phyloP scores from a whole-genome alignment of 2,329 filamentous ascomycete genomes.

The Talaromyces sp. region DNA sequence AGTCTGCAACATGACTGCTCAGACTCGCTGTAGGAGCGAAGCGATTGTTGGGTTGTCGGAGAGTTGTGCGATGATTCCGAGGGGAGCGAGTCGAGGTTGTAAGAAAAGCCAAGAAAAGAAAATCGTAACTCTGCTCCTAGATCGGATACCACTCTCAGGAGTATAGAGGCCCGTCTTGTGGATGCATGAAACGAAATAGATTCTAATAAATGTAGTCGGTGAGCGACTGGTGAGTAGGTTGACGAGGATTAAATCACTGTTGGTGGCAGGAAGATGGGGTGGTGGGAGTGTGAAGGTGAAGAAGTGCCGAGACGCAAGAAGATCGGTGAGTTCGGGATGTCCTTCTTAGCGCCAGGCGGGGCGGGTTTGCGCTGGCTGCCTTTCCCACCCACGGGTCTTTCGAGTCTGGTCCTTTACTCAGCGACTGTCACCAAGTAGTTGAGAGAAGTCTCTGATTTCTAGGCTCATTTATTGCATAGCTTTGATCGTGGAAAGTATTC shows the following conservation, averaged over 20 bases:
- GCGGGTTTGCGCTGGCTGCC: conserved; percentile 8
- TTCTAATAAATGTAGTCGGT: neutral
- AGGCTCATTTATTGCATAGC: neutral
- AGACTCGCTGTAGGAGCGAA: conserved; percentile 7
- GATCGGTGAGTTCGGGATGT: conserved; percentile 20
- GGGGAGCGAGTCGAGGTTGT: neutral
- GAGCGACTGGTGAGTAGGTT: neutral
- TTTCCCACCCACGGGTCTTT: neutral
- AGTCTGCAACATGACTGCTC: conserved; percentile 44
- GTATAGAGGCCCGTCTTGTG: neutral
- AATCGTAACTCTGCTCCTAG: conserved; percentile 7
- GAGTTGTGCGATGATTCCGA: conserved; percentile 2
- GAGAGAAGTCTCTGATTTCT: neutral
- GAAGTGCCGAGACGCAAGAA: conserved; percentile 36
- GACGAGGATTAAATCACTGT: neutral
- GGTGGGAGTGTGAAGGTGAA: conserved; percentile 28
- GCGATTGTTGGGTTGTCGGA: conserved; percentile 4
- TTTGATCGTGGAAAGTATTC: neutral
- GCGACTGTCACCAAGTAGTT: neutral
- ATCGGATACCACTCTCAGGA: neutral
- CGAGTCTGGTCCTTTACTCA: neutral
- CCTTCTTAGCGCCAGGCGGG: conserved; percentile 10
- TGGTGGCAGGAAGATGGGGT: conserved; percentile 10
- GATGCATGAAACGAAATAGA: neutral
- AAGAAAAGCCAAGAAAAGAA: conserved; percentile 4